A percentile compares a stretch with the other conserved stretches of the same genome.
phyloP scores from a whole-genome alignment of 352 stramenopile species.

The Phytopythium montanum region DNA sequence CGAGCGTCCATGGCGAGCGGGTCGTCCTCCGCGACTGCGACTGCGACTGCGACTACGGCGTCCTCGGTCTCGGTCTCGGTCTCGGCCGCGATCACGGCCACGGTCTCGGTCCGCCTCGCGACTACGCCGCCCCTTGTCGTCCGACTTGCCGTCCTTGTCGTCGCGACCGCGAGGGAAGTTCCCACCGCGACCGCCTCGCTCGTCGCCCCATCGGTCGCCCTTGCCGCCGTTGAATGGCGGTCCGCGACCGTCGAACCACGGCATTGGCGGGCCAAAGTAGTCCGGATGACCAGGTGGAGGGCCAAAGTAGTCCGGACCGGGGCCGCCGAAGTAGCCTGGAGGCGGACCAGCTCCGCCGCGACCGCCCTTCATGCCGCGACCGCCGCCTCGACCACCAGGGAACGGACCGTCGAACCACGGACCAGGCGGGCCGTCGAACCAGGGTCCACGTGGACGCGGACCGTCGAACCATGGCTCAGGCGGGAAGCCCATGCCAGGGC shows the following conservation, averaged over 20 bases:
- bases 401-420: constrained; percentile 84
- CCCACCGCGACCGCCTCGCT: constrained; percentile 17
- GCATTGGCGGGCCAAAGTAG: constrained; percentile 66
- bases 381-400: constrained; percentile 35
- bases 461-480: constrained; percentile 73
- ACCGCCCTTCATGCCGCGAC: constrained; percentile 39
- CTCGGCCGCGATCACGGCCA: constrained; percentile 13
- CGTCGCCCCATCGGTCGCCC: constrained; percentile 42
- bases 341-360: constrained; percentile 41
- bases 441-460: constrained; percentile 55
- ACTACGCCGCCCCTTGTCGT: constrained; percentile 18
- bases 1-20: constrained; percentile 21
- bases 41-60: constrained; percentile 17
- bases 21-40: constrained; percentile 38
- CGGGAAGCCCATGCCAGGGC: constrained; percentile 43
- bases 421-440: constrained; percentile 66
- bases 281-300: constrained; percentile 68
- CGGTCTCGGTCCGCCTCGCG: constrained; percentile 28
- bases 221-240: constrained; percentile 45
- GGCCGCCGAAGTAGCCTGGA: constrained; percentile 65
- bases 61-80: not conserved
- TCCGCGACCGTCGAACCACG: constrained; percentile 65
- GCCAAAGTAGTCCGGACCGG: constrained; percentile 71
- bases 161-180: constrained; percentile 17
- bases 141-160: constrained; percentile 29